Conservation (phyloP, 371 early-diverging fungal species). For the Basidiobolus meristosporus region DNA sequence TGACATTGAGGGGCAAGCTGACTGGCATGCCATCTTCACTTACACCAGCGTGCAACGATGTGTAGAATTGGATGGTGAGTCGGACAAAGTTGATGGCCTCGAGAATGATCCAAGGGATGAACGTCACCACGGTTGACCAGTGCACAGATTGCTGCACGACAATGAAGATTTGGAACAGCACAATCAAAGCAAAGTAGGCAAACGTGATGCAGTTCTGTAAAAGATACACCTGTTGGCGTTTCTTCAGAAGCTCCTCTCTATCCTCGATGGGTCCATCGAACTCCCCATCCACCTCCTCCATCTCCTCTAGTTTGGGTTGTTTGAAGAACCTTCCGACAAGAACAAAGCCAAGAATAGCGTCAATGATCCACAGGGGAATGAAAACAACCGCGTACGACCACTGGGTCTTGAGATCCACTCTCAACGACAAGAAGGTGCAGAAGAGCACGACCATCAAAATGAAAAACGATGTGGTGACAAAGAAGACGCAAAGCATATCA, state of each 20-base stretch:
- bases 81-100: conserved; percentile 24
- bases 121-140: conserved; percentile 34
- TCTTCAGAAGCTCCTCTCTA: conserved; percentile 2
- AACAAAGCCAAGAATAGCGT: conserved; percentile 17
- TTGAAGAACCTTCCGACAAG: too few species aligned
- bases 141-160: conserved; percentile 19
- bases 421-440: conserved; percentile 46
- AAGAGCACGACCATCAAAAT: conserved; percentile 51
- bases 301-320: conserved; percentile 11
- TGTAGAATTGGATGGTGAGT: too few species aligned
- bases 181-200: not conserved
- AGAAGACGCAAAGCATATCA: conserved; percentile 39
- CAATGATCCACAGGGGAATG: conserved; percentile 60
- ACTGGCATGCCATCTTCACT: too few species aligned
- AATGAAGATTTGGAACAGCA: conserved; percentile 25
- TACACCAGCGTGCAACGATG: too few species aligned
- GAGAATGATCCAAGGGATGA: conserved; percentile 50
- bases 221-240: not conserved
- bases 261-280: too few species aligned
- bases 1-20: conserved; percentile 2
- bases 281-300: conserved; percentile 14
- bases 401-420: conserved; percentile 39
- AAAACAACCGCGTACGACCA: conserved; percentile 63
- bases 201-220: too few species aligned
- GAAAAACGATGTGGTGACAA: conserved; percentile 26